Evolutionary conservation across 495 filamentous ascomycete genomes (phyloP).

Genomic region (Penicilliopsis zonata): DNA sequence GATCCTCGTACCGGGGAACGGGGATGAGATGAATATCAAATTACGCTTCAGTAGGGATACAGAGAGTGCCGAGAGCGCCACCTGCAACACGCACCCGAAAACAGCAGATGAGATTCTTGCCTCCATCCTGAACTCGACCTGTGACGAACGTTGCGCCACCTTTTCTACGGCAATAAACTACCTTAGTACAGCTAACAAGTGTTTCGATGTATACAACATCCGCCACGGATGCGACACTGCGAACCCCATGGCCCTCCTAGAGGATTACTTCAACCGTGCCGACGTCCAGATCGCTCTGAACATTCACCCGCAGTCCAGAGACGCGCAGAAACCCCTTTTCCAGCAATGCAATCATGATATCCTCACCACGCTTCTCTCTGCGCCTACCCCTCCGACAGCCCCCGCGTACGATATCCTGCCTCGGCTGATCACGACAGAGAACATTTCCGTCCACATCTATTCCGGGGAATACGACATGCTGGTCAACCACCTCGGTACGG

Average conservation of each 20-base stretch:
- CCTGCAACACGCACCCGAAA: conserved; percentile 14
- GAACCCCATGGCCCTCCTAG: conserved; percentile 10
- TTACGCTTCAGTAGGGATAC: conserved; percentile 7
- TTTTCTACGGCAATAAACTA: conserved; percentile 24
- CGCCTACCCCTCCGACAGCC: conserved; percentile 5
- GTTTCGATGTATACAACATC: conserved; percentile 28
- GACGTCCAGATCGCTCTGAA: conserved; percentile 26
- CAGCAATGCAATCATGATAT: conserved; percentile 20
- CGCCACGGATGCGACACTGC: conserved; percentile 18
- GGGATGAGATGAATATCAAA: conserved; percentile 21
- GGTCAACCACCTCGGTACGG: conserved; percentile 25
- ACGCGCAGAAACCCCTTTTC: conserved; percentile 4
- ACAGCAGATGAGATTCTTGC: conserved; percentile 12
- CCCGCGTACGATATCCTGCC: conserved; percentile 24
- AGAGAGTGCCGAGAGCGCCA: conserved; percentile 4
- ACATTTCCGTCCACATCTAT: conserved; percentile 26
- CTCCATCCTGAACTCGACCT: conserved; percentile 24
- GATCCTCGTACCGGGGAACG: conserved; percentile 23
- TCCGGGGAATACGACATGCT: conserved; percentile 29
- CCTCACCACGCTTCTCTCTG: conserved; percentile 11
- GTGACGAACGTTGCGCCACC: conserved; percentile 26
- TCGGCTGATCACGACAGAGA: conserved; percentile 17
- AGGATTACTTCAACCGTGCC: conserved; percentile 20
- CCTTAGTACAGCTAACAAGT: conserved; percentile 9
- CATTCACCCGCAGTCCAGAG: conserved; percentile 4